Evolutionary conservation across 768 basidiomycete genomes (phyloP).

Genomic region (Leccinum incarnatum): DNA sequence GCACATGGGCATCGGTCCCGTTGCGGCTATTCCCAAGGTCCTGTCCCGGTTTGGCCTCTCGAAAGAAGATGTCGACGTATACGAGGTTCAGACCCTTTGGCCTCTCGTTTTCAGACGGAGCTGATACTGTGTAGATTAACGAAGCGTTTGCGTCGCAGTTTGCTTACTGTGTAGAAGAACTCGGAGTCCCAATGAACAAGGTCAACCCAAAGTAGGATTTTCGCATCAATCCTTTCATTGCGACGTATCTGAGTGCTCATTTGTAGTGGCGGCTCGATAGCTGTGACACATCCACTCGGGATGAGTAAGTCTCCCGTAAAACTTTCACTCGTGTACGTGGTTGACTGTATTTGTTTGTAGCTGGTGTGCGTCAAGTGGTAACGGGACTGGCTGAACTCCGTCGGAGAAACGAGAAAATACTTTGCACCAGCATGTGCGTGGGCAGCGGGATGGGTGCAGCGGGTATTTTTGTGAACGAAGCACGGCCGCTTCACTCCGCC

Average conservation of each 20-base stretch:
- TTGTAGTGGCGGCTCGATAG: constrained; percentile 79
- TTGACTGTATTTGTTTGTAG: no score
- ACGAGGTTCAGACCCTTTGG: constrained; percentile 49
- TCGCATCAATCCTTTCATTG: not conserved
- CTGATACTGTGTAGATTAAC: constrained; percentile 55
- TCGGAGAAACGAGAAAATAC: no score
- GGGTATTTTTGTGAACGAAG: no score
- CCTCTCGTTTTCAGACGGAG: not conserved
- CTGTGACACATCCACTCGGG: constrained; percentile 77
- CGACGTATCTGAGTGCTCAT: not conserved
- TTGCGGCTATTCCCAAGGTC: constrained; percentile 68
- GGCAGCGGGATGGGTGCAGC: no score
- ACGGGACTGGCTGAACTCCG: no score
- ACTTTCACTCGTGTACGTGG: not conserved
- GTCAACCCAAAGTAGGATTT: constrained; percentile 77
- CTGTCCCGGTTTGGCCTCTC: constrained; percentile 57
- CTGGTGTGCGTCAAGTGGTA: no score
- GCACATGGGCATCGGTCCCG: constrained; percentile 76
- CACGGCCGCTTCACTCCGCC: not conserved
- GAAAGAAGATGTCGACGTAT: constrained; percentile 74
- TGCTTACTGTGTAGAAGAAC: constrained; percentile 84
- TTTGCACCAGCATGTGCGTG: no score
- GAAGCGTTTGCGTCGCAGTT: constrained; percentile 94
- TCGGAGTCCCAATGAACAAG: constrained; percentile 71
- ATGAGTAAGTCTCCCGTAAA: constrained; percentile 57